phyloP scores from a whole-genome alignment of 2,329 filamentous ascomycete genomes.

The Trichoderma simmonsii region DNA sequence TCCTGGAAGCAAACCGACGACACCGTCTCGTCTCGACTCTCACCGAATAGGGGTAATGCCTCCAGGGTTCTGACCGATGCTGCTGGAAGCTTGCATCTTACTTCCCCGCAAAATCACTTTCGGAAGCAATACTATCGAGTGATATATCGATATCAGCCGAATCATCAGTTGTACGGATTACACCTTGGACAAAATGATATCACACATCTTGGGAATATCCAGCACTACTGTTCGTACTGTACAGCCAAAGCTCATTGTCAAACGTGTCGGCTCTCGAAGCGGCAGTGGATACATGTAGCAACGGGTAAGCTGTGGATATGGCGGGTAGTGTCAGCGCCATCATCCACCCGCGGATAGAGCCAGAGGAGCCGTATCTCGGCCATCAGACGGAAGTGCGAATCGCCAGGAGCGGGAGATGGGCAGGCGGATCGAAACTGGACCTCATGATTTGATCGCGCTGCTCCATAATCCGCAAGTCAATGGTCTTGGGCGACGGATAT shows the following conservation, averaged over 20 bases:
- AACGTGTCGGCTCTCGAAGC: background rate
- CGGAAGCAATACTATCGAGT: background rate
- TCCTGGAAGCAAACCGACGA: background rate
- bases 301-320: background rate
- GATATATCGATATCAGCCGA: too few species aligned
- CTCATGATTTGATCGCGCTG: background rate
- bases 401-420: background rate
- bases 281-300: background rate
- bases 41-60: background rate
- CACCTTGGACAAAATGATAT: background rate
- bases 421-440: background rate
- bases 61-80: background rate
- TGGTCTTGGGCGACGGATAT: background rate
- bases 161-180: background rate
- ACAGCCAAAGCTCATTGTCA: background rate
- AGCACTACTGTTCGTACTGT: background rate
- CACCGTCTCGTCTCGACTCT: background rate
- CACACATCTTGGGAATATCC: background rate
- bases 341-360: slow-evolving; percentile 4
- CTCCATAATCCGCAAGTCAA: background rate
- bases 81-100: too few species aligned
- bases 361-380: background rate
- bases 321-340: background rate
- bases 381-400: background rate
- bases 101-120: background rate